Percentiles rank a stretch among this genome's conserved stretches.
These are phyloP conservation scores for Didymella sp. DNA, from an alignment of 2,329 filamentous ascomycete species.

Conservation along the genomic window DNA sequence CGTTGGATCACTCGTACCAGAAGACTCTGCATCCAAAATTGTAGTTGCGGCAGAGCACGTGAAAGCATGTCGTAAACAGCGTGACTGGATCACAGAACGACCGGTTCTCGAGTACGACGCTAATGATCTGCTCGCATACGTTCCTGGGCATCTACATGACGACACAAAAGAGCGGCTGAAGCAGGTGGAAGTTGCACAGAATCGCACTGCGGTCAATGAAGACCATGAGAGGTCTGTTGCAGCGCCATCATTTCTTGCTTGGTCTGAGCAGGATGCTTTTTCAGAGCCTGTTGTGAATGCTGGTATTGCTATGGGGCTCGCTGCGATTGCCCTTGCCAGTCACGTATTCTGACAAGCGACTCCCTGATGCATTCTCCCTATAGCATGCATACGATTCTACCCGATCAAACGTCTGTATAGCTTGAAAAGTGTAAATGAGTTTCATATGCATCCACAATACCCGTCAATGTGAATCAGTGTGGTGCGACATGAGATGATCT, in stretches of 20 bases:
- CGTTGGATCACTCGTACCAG: neutral
- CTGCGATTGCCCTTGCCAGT: neutral
- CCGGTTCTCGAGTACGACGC: neutral
- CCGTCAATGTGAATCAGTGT: no score
- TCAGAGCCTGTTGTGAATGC: neutral
- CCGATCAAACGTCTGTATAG: no score
- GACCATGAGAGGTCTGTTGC: neutral
- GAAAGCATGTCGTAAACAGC: neutral
- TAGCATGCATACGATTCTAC: no score
- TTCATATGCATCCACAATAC: no score
- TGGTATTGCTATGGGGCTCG: neutral
- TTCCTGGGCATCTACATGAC: neutral
- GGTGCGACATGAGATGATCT: no score
- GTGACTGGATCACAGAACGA: neutral
- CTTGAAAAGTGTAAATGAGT: no score
- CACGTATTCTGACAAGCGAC: neutral
- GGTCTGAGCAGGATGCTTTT: neutral
- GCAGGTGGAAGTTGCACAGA: neutral
- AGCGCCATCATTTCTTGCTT: neutral
- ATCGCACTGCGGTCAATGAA: neutral
- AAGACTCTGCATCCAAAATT: neutral
- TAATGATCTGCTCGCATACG: neutral
- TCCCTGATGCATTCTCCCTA: neutral
- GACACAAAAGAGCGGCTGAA: neutral
- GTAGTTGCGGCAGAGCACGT: neutral